A percentile compares a stretch with the other conserved stretches of the same genome.
phyloP scores from a whole-genome alignment of 352 stramenopile species.

The Blastocystis sp. region DNA sequence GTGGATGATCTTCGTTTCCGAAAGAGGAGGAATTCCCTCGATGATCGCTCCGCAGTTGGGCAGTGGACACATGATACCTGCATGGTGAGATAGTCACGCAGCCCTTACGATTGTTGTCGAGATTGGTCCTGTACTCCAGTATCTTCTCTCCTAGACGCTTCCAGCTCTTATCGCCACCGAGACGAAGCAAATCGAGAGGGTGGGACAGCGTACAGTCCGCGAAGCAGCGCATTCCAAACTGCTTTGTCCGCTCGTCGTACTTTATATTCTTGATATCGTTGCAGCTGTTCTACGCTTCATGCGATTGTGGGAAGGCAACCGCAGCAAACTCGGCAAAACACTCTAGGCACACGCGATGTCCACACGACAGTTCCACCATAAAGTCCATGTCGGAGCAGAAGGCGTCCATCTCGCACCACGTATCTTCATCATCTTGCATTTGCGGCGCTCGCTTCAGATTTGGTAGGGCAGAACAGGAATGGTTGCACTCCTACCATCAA shows the following conservation, averaged over 20 bases:
- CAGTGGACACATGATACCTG: slow-evolving; percentile 63
- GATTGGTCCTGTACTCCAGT: slow-evolving; percentile 39
- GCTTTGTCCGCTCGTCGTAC: slow-evolving; percentile 45
- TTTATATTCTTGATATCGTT: slow-evolving; percentile 44
- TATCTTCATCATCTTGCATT: background rate
- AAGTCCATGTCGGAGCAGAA: slow-evolving; percentile 60
- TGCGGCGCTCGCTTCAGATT: slow-evolving; percentile 28
- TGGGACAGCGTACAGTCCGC: slow-evolving; percentile 60
- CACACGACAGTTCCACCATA: slow-evolving; percentile 65
- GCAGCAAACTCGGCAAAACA: slow-evolving; percentile 57
- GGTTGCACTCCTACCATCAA: slow-evolving; percentile 53
- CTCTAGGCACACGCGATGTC: slow-evolving; percentile 41
- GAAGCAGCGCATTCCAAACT: slow-evolving; percentile 60
- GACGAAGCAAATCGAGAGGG: slow-evolving; percentile 37
- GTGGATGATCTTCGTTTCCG: slow-evolving; percentile 43
- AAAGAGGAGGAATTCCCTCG: slow-evolving; percentile 41
- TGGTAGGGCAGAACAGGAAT: slow-evolving; percentile 40
- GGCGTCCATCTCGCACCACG: slow-evolving; percentile 66
- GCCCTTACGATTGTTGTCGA: slow-evolving; percentile 47
- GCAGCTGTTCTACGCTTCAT: slow-evolving; percentile 22
- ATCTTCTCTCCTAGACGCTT: slow-evolving; percentile 58
- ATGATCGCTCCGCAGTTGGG: slow-evolving; percentile 61
- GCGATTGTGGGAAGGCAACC: background rate
- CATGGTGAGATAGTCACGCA: background rate
- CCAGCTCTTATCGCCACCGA: slow-evolving; percentile 60